These are phyloP conservation scores for Prunus persica DNA, from an alignment of 306 rosid species.

Conservation along the genomic window DNA sequence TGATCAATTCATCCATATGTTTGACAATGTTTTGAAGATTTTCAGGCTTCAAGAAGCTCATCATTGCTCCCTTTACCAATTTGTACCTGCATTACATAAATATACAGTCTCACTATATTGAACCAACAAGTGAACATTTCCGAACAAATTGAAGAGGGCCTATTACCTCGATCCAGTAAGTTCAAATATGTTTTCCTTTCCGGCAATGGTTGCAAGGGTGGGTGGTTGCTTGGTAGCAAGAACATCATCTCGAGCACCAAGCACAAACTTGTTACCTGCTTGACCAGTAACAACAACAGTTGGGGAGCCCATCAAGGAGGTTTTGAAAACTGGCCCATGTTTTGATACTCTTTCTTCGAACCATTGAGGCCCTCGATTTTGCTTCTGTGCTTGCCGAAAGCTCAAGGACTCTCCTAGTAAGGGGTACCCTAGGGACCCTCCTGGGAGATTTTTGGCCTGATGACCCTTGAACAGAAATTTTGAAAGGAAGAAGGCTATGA, in stretches of 20 bases:
- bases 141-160: not conserved
- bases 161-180: constrained; percentile 45
- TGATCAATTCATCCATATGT: constrained; percentile 40
- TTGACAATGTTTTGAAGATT: constrained; percentile 40
- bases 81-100: constrained; percentile 17
- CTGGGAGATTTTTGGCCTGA: constrained; percentile 40
- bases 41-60: constrained; percentile 50
- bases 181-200: constrained; percentile 37
- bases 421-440: constrained; percentile 59
- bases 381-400: constrained; percentile 33
- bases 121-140: not conserved
- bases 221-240: constrained; percentile 41
- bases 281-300: constrained; percentile 40
- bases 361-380: constrained; percentile 46
- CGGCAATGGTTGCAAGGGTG: constrained; percentile 30
- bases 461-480: constrained; percentile 27
- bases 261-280: constrained; percentile 44
- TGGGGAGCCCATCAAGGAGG: constrained; percentile 49
- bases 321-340: constrained; percentile 46
- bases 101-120: not conserved
- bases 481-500: constrained; percentile 30
- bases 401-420: constrained; percentile 50
- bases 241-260: constrained; percentile 40
- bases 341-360: constrained; percentile 40
- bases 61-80: constrained; percentile 39